Conservation (phyloP, 75 land plant species). For the Azolla pinnata region DNA sequence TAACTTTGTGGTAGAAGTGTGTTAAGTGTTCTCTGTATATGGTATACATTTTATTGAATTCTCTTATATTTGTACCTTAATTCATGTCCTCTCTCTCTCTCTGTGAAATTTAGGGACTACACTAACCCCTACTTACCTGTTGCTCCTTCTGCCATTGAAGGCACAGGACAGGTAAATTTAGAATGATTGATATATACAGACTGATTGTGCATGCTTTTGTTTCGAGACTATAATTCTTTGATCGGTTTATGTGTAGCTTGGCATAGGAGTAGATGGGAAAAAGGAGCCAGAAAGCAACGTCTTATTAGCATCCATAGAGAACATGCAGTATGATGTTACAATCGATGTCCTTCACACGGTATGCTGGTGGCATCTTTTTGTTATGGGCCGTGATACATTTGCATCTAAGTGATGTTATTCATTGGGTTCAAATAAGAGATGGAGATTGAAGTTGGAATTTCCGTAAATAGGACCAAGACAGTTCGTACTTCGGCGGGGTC, state of each 20-base stretch:
- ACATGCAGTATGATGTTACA: constrained; percentile 65
- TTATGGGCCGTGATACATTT: background rate
- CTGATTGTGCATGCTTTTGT: too few relatives aligned
- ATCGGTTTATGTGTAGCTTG: constrained; percentile 21
- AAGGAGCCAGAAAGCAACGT: constrained; percentile 74
- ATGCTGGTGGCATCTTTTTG: constrained; percentile 11
- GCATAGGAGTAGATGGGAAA: constrained; percentile 46
- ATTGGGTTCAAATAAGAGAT: too few relatives aligned
- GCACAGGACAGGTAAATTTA: constrained; percentile 49
- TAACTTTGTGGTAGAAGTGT: too few relatives aligned
- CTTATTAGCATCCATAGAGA: constrained; percentile 65
- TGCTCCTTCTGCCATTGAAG: constrained; percentile 69
- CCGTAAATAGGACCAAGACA: too few relatives aligned
- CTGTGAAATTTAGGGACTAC: constrained; percentile 45
- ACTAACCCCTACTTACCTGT: constrained; percentile 77
- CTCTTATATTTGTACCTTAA: constrained; percentile 24
- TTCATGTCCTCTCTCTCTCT: constrained; percentile 8
- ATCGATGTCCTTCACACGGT: constrained; percentile 64
- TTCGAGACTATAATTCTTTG: too few relatives aligned
- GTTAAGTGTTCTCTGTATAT: too few relatives aligned
- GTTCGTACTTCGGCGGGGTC: too few relatives aligned
- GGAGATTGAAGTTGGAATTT: too few relatives aligned
- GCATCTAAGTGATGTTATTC: background rate
- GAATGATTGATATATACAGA: too few relatives aligned
- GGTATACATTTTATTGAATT: too few relatives aligned